A percentile compares a stretch with the other conserved stretches of the same genome.
Evolutionary conservation across 2,329 filamentous ascomycete species (phyloP).

Genomic region (Sclerotinia spermophila): DNA sequence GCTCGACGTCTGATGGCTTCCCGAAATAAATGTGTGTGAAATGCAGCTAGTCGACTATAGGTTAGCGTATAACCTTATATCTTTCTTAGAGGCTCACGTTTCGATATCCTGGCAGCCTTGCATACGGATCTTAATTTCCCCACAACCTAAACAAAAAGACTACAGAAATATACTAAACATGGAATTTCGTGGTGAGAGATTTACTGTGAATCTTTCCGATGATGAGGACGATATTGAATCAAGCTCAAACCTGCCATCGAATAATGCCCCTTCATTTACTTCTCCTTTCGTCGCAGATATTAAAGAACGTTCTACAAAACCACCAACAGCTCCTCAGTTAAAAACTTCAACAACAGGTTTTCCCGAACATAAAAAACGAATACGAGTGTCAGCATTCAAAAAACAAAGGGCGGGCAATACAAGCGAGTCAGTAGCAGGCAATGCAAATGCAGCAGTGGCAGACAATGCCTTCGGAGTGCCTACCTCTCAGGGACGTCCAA

Average conservation of each 20-base stretch:
- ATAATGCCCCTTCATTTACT: slow-evolving; percentile 32
- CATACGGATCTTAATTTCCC: slow-evolving; percentile 15
- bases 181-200: slow-evolving; percentile 56
- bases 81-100: slow-evolving; percentile 6
- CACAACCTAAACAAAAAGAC: slow-evolving; percentile 15
- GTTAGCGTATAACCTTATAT: slow-evolving; percentile 18
- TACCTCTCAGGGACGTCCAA: slow-evolving; percentile 22
- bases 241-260: slow-evolving; percentile 26
- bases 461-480: slow-evolving; percentile 27
- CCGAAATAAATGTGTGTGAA: slow-evolving; percentile 13
- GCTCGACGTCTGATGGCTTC: slow-evolving; percentile 14
- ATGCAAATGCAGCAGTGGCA: slow-evolving; percentile 19
- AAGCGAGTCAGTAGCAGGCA: slow-evolving; percentile 18
- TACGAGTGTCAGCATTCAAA: slow-evolving; percentile 73
- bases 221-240: slow-evolving; percentile 42
- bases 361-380: slow-evolving; percentile 80
- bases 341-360: slow-evolving; percentile 66
- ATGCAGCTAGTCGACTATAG: slow-evolving; percentile 14
- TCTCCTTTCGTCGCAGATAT: slow-evolving; percentile 65
- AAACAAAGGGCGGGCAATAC: slow-evolving; percentile 49
- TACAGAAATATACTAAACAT: slow-evolving; percentile 36
- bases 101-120: slow-evolving; percentile 14
- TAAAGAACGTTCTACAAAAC: slow-evolving; percentile 67
- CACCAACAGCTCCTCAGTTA: slow-evolving; percentile 60
- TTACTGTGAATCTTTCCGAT: slow-evolving; percentile 57